Conservation (phyloP, 768 basidiomycete species). For the Auriscalpium vulgare region DNA sequence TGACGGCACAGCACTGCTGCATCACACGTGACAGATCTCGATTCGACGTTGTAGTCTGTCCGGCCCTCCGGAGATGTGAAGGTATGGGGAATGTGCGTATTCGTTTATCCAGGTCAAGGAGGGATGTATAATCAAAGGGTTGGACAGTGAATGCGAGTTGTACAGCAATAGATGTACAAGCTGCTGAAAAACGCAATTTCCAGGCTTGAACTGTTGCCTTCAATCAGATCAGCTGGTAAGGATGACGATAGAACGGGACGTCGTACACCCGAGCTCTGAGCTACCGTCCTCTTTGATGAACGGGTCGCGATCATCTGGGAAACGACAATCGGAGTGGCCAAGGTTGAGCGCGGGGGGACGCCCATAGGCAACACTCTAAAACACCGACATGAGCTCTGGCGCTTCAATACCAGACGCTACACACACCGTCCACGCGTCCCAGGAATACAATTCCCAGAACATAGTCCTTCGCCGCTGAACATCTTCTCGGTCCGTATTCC, state of each 20-base stretch:
- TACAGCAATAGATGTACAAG: constrained; percentile 35
- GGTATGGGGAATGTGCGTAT: constrained; percentile 46
- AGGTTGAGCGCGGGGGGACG: constrained; percentile 39
- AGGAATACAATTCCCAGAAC: constrained; percentile 46
- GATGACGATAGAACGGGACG: not conserved
- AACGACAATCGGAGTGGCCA: constrained; percentile 43
- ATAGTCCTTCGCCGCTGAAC: constrained; percentile 36
- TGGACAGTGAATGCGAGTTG: constrained; percentile 34
- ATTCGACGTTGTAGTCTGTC: constrained; percentile 32
- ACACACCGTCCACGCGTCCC: constrained; percentile 1
- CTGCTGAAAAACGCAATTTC: constrained; percentile 38
- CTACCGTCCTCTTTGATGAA: constrained; percentile 25
- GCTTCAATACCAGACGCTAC: constrained; percentile 6
- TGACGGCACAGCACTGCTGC: constrained; percentile 37
- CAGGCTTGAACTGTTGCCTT: constrained; percentile 23
- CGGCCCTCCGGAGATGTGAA: constrained; percentile 33
- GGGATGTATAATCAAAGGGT: constrained; percentile 31
- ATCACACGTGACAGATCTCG: constrained; percentile 30
- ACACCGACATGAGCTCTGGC: constrained; percentile 18
- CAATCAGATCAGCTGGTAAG: not conserved
- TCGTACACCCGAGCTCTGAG: constrained; percentile 36
- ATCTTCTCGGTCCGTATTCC: constrained; percentile 38
- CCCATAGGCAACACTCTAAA: constrained; percentile 41
- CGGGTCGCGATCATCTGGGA: constrained; percentile 38
- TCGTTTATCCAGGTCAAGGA: constrained; percentile 42